These are phyloP conservation scores for Chaetomiaceae sp. DNA, from an alignment of 2,329 filamentous ascomycete species.

Conservation along the genomic window DNA sequence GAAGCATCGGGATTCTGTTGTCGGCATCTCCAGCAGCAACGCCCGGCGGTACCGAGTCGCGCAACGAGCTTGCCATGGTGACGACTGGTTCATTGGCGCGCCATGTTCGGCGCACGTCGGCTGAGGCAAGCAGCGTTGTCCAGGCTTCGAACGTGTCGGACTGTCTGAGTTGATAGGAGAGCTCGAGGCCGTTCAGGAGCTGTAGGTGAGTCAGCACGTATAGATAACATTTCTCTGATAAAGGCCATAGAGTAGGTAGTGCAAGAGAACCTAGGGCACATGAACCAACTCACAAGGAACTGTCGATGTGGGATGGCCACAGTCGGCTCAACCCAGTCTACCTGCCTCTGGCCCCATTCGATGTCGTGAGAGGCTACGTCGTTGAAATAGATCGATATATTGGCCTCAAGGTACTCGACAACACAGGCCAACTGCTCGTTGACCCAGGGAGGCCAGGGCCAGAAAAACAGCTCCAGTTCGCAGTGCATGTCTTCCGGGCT, in stretches of 20 bases:
- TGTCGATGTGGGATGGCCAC: not conserved
- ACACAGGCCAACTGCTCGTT: slow-evolving; percentile 2
- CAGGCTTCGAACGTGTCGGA: not conserved
- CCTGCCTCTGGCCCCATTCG: not conserved
- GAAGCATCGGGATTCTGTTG: not conserved
- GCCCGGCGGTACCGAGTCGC: not conserved
- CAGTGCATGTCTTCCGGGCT: not conserved
- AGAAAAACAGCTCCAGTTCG: not conserved
- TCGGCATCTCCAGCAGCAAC: not conserved
- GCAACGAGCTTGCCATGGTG: not conserved
- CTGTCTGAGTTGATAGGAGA: not conserved
- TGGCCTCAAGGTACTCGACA: not conserved
- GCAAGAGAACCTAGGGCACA: not conserved
- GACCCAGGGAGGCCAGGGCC: not conserved
- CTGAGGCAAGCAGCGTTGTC: not conserved
- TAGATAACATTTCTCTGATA: not conserved
- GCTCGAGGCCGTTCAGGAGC: not conserved
- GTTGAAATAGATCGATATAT: not conserved
- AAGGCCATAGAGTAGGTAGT: not conserved
- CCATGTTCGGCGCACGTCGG: not conserved
- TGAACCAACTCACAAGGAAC: not conserved
- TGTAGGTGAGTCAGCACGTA: not conserved
- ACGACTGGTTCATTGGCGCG: not conserved
- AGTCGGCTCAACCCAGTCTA: not conserved
- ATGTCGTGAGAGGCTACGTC: not conserved